A percentile compares a stretch with the other conserved stretches of the same genome.
phyloP scores from a whole-genome alignment of 352 stramenopile genomes.

The Globisporangium nodosum region DNA sequence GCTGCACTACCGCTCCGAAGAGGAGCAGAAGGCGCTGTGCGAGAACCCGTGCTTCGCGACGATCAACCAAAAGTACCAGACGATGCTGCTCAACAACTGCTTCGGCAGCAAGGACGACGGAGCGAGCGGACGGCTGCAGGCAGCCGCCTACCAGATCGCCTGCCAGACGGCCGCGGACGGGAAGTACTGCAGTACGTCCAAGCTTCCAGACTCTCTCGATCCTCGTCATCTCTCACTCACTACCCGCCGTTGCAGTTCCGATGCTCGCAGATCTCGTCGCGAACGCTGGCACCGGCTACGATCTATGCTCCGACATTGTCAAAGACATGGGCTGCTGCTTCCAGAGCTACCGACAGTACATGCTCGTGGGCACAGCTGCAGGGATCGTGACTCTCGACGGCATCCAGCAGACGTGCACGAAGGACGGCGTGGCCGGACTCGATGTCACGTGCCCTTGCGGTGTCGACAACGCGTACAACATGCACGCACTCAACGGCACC shows the following conservation, averaged over 20 bases:
- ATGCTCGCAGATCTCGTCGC: slow-evolving; percentile 45
- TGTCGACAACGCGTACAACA: slow-evolving; percentile 38
- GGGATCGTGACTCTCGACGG: slow-evolving; percentile 42
- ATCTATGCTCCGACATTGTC: slow-evolving; percentile 70
- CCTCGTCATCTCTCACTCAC: background rate
- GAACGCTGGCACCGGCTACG: slow-evolving; percentile 42
- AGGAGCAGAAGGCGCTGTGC: slow-evolving; percentile 54
- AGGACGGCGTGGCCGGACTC: slow-evolving; percentile 29
- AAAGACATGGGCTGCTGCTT: slow-evolving; percentile 75
- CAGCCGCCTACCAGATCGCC: slow-evolving; percentile 61
- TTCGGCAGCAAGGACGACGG: slow-evolving; percentile 54
- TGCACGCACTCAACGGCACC: slow-evolving; percentile 44
- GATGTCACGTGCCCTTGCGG: slow-evolving; percentile 48
- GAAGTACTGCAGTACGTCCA: slow-evolving; percentile 71
- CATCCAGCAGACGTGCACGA: slow-evolving; percentile 43
- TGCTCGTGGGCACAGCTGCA: slow-evolving; percentile 49
- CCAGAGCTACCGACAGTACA: slow-evolving; percentile 78
- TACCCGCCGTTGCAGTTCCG: slow-evolving; percentile 25
- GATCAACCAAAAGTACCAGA: slow-evolving; percentile 58
- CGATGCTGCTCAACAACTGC: slow-evolving; percentile 59
- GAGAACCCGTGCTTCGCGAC: slow-evolving; percentile 53
- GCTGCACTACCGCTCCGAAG: slow-evolving; percentile 41
- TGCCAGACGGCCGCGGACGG: slow-evolving; percentile 45
- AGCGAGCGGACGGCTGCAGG: slow-evolving; percentile 48
- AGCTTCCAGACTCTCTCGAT: background rate